Percentiles rank a stretch among this genome's conserved stretches.
These are phyloP conservation scores for Prunus yedoensis DNA, from an alignment of 331 rosid species.

Conservation along the genomic window DNA sequence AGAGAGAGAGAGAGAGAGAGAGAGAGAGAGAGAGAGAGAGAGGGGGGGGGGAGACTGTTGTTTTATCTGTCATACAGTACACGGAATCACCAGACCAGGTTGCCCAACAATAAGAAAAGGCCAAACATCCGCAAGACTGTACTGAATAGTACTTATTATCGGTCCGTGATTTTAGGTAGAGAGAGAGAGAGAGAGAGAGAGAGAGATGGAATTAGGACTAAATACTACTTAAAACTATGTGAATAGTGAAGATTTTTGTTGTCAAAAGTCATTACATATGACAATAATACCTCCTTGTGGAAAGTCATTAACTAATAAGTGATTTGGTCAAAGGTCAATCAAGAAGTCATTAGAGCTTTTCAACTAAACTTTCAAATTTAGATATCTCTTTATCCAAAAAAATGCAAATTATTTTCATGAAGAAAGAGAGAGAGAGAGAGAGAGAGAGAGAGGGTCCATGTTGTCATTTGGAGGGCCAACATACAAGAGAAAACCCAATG, in stretches of 20 bases:
- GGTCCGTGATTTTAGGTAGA: conserved; percentile 45
- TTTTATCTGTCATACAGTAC: conserved; percentile 25
- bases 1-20: neutral
- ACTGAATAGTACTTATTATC: conserved; percentile 37
- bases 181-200: neutral
- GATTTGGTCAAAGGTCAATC: neutral
- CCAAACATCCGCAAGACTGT: conserved; percentile 46
- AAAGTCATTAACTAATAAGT: neutral
- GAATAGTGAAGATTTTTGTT: too few relatives aligned
- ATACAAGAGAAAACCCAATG: conserved; percentile 37
- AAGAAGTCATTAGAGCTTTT: neutral
- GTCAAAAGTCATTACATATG: too few relatives aligned
- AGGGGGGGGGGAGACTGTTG: neutral
- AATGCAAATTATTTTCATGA: neutral
- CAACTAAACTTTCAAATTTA: too few relatives aligned
- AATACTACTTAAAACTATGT: too few relatives aligned
- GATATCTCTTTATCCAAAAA: neutral
- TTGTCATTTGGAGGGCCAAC: conserved; percentile 41
- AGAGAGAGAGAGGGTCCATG: conserved; percentile 39
- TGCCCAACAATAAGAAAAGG: conserved; percentile 32
- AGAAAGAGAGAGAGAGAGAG: neutral
- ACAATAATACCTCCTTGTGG: too few relatives aligned
- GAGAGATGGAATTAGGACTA: neutral
- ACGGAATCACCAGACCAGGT: conserved; percentile 37
- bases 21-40: neutral